Base-by-base conservation (phyloP, 2,329 filamentous ascomycete genomes). In the Diaporthe velutina region DNA sequence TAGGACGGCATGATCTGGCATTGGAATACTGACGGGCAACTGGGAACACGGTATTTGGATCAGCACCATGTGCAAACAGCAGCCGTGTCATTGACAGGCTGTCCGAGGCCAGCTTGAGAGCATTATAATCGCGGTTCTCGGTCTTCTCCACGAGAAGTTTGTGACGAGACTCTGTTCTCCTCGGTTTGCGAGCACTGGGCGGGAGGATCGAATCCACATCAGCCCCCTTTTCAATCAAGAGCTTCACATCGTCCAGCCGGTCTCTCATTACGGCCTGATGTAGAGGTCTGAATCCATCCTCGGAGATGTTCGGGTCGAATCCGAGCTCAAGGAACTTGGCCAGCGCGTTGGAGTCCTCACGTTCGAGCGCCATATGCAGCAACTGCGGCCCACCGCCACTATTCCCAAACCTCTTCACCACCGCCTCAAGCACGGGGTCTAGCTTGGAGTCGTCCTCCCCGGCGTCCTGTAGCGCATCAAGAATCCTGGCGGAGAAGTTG, bases 221-320 rank as follows among this genome's bases (percentile, higher is more conserved):
- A 0, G 61, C 61, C 22, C 61, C 61, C 35, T 25, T 52, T 1
- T 52, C 61, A 22, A 67, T 67, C 19, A 67, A 12, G 6, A 67
- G 61, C 15, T 38, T 38, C 22, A 35, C 61, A 7, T 67, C 61
- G 1, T 17, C 30, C 42, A 52, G 30, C 1, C 45, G 42, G 19
- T 67, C 45, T 52, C 61, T 67, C 28, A 67, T 48, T 2, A 67
- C 42, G 13, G 61, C 61, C 28, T 67, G 61, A 8, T 67, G 61
- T 17, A 67, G 17, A 10, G 42, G 61, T 13, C 22, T 52, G 45
- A 25, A 67, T 1, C 61, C 61, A 25, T 67, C 61, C 22, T 67
- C 61, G 7, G 61, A 67, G 12, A 67, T 67, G 3, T 67, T 67
- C 6, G 61, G 61, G 28, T 67, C 61, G 12, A 67, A 67, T 2